These are phyloP conservation scores for Saccharomycopsis schoenii DNA, from an alignment of 805 yeast species.

Conservation along the genomic window DNA sequence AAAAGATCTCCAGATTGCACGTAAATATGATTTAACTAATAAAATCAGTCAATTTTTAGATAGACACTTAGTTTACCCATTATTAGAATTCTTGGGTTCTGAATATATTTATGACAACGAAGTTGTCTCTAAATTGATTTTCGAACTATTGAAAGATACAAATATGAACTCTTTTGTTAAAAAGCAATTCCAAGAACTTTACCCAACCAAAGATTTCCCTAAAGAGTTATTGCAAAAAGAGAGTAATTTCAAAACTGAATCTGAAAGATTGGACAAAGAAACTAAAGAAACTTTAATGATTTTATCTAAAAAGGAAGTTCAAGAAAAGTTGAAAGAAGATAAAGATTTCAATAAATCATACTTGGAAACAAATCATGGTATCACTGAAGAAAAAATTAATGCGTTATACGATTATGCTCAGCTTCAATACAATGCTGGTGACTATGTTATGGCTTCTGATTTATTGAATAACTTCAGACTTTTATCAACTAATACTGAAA, in stretches of 20 bases:
- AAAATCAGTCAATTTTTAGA: conserved; percentile 50
- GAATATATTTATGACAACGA: conserved; percentile 35
- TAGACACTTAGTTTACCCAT: conserved; percentile 47
- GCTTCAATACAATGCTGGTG: conserved; percentile 54
- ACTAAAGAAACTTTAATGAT: conserved; percentile 38
- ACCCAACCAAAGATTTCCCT: conserved; percentile 33
- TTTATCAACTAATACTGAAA: conserved; percentile 40
- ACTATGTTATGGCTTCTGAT: conserved; percentile 50
- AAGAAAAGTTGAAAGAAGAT: conserved; percentile 43
- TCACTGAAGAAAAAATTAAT: conserved; percentile 39
- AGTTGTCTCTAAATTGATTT: conserved; percentile 37
- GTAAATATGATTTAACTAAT: conserved; percentile 43
- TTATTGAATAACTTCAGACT: conserved; percentile 47
- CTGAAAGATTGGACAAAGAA: conserved; percentile 30
- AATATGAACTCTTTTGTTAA: conserved; percentile 43
- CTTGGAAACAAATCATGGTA: conserved; percentile 34
- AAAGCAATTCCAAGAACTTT: conserved; percentile 33
- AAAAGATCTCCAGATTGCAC: conserved; percentile 33
- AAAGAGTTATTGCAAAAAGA: conserved; percentile 33
- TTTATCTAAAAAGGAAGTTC: conserved; percentile 40
- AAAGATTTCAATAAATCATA: conserved; percentile 42
- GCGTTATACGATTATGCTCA: conserved; percentile 50
- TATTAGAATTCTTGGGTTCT: conserved; percentile 37
- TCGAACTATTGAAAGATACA: conserved; percentile 46
- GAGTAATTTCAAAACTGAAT: conserved; percentile 30